Evolutionary conservation across 116 monocot genomes (phyloP).

Genomic region (Trichopus zeylanicus): DNA sequence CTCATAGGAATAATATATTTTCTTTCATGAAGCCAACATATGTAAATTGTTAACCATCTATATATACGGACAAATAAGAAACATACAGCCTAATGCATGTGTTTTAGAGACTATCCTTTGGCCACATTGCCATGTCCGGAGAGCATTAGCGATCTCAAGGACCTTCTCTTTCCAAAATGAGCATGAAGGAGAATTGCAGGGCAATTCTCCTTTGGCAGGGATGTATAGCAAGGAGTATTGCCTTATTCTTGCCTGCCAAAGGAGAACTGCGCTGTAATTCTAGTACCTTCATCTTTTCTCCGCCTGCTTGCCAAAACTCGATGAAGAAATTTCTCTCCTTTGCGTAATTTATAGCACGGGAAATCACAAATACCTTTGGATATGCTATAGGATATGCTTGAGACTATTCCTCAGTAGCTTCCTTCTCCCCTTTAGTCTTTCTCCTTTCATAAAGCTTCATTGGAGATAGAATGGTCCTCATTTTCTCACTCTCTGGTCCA

Average conservation of each 20-base stretch:
- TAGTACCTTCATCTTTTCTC: not conserved
- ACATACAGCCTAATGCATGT: too few species aligned
- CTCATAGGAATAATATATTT: too few species aligned
- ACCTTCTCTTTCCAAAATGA: too few species aligned
- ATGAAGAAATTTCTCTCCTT: not conserved
- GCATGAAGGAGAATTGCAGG: slow-evolving; percentile 2
- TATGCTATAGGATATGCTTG: not conserved
- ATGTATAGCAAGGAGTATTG: not conserved
- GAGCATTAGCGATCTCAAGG: too few species aligned
- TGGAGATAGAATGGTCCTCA: not conserved
- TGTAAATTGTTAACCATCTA: too few species aligned
- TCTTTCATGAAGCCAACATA: too few species aligned
- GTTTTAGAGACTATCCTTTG: too few species aligned
- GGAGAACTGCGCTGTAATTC: not conserved
- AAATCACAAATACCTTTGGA: not conserved
- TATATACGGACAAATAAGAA: too few species aligned
- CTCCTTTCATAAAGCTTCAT: not conserved
- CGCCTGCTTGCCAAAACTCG: not conserved
- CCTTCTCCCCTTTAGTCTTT: not conserved
- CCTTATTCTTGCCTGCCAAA: not conserved
- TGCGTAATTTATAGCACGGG: not conserved
- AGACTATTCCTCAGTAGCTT: not conserved
- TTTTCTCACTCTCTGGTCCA: not conserved
- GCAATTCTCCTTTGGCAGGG: not conserved
- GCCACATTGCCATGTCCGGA: too few species aligned